Evolutionary conservation across 73 alveolate species (phyloP).

Genomic region (Symbiodinium natans): DNA sequence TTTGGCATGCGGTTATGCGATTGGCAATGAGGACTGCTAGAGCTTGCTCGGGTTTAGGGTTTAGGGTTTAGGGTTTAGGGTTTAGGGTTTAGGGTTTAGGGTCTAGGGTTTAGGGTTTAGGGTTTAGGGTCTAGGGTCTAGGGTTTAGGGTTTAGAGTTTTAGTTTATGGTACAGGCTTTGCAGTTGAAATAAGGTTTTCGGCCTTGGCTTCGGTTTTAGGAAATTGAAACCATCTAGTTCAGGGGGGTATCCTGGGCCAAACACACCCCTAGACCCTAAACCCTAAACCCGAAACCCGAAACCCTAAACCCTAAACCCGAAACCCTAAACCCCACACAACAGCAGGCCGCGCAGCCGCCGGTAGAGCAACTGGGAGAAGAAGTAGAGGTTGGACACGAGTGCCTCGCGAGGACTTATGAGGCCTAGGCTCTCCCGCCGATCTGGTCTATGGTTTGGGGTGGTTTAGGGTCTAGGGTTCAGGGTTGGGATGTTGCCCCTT

Average conservation of each 20-base stretch:
- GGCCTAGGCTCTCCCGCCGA: neutral
- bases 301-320: neutral
- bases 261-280: neutral
- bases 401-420: conserved; percentile 94
- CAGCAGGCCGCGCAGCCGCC: conserved; percentile 94
- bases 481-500: neutral
- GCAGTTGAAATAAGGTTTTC: too few species aligned
- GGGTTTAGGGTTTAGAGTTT: too few species aligned
- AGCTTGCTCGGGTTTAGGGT: too few species aligned
- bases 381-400: conserved; percentile 99
- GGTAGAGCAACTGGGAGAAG: conserved; percentile 99
- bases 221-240: too few species aligned
- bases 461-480: neutral
- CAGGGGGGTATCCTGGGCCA: too few species aligned
- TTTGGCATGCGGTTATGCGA: too few species aligned
- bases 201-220: too few species aligned
- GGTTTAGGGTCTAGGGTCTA: too few species aligned
- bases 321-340: neutral
- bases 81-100: neutral
- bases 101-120: too few species aligned
- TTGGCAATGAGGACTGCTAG: too few species aligned
- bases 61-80: neutral
- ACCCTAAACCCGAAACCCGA: neutral
- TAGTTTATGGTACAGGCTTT: too few species aligned
- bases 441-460: neutral